Base-by-base conservation (phyloP, 2,329 filamentous ascomycete genomes). In the Xylaria sp. region DNA sequence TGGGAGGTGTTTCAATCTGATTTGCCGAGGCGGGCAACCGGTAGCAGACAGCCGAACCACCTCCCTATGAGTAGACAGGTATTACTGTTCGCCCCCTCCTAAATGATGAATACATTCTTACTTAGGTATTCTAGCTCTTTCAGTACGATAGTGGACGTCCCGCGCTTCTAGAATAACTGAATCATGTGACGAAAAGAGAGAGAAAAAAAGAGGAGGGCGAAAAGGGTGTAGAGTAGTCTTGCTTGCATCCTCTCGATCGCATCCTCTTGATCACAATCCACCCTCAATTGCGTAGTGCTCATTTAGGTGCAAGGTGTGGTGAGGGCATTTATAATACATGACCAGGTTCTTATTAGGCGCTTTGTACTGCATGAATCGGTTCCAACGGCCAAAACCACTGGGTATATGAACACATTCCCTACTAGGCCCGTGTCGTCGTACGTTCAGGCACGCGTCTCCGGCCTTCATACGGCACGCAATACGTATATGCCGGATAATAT, bases 401-500 rank as follows among this genome's bases (percentile, higher is more conserved):
- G n/a, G 55, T 35, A 43, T 38, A 38, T 31, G 38, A 21, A 56
- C n/a, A 57, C 38, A 13, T 33, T 52, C 41, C 35, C 33, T n/a
- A 33, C 31, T 46, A 38, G 31, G n/a, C 29, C 15, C 21, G 27
- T 44, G 37, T 38, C 19, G 33, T 53, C 21, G 25, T 47, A 48
- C 46, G 21, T 15, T 13, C 46, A 44, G 55, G 29, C 29, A 31
- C 25, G 23, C 31, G 31, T 44, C n/a, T 51, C 37, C 25, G 47
- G 37, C 35, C 25, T 41, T 52, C 38, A 49, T 60, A 54, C 29
- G 37, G 57, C 35, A 27, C 35, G 61, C 44, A 53, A 37, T 60
- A 60, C 51, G 46, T 63, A 63, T 63, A 60, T 63, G 53, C 61
- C 61, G 61, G 61, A 31, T 63, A 63, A 63, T 60, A 60, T 53